These are phyloP conservation scores for Solanum arcanum DNA, from an alignment of 257 asterid genomes.

Conservation along the genomic window DNA sequence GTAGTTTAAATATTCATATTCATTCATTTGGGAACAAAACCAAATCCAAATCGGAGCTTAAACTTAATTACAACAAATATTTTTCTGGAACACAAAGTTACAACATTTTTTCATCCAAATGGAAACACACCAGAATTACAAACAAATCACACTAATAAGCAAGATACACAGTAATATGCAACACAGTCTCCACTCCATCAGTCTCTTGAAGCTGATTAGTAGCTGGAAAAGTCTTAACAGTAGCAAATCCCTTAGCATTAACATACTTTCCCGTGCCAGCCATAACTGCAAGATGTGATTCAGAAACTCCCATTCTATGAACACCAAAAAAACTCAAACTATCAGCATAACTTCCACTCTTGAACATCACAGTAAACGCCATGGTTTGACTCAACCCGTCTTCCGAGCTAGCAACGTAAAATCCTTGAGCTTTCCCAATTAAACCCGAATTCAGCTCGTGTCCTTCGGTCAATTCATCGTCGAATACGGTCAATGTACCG, in stretches of 20 bases:
- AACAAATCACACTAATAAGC: slow-evolving; percentile 27
- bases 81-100: neutral
- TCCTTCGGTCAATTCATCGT: slow-evolving; percentile 75
- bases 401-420: slow-evolving; percentile 64
- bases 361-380: slow-evolving; percentile 74
- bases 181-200: slow-evolving; percentile 73
- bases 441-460: slow-evolving; percentile 62
- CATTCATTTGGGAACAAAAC: neutral
- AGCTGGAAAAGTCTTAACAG: slow-evolving; percentile 48
- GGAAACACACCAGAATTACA: neutral
- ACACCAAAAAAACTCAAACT: slow-evolving; percentile 74
- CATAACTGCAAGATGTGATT: slow-evolving; percentile 80
- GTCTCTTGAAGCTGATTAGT: slow-evolving; percentile 34
- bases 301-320: slow-evolving; percentile 52
- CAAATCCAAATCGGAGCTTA: neutral
- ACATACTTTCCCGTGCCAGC: slow-evolving; percentile 87
- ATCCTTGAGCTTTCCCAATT: slow-evolving; percentile 86
- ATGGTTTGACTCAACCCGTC: slow-evolving; percentile 79
- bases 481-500: slow-evolving; percentile 77
- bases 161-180: slow-evolving; percentile 49
- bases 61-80: neutral
- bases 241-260: slow-evolving; percentile 63
- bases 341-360: slow-evolving; percentile 55
- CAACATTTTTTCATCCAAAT: neutral
- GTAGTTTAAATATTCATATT: neutral